phyloP scores from a whole-genome alignment of 2,329 filamentous ascomycete genomes.

The Neofusicoccum parvum region DNA sequence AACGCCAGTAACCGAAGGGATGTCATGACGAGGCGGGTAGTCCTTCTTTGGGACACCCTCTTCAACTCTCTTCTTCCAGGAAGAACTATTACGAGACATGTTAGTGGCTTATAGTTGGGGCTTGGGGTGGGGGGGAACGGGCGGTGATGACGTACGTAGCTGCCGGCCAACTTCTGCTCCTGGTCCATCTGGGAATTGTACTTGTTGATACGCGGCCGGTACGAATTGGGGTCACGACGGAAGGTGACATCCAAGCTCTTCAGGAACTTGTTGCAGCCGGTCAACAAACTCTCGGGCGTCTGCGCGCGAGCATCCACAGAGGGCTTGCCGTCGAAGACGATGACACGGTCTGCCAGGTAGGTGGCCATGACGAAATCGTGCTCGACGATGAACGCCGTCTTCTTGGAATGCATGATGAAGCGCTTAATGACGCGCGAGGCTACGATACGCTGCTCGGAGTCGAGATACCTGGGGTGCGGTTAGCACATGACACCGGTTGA shows the following conservation, averaged over 20 bases:
- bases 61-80: slow-evolving; percentile 82
- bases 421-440: slow-evolving; percentile 97
- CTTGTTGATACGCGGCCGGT: slow-evolving; percentile 98
- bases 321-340: slow-evolving; percentile 95
- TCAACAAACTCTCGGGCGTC: slow-evolving; percentile 85
- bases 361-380: slow-evolving; percentile 99
- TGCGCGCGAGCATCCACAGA: slow-evolving; percentile 88
- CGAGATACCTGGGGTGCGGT: slow-evolving; percentile 65
- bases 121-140: too few relatives aligned
- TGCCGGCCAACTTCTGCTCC: slow-evolving; percentile 91
- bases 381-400: slow-evolving; percentile 98
- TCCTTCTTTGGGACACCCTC: slow-evolving; percentile 59
- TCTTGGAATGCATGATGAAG: slow-evolving; percentile 99
- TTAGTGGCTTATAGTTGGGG: neutral
- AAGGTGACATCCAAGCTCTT: slow-evolving; percentile 98
- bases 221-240: slow-evolving; percentile 95
- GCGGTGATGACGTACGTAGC: slow-evolving; percentile 69
- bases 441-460: slow-evolving; percentile 98
- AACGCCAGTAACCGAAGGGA: slow-evolving; percentile 19
- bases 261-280: slow-evolving; percentile 94
- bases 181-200: slow-evolving; percentile 92
- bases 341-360: slow-evolving; percentile 86
- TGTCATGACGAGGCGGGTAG: slow-evolving; percentile 27
- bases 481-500: neutral
- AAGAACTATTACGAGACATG: slow-evolving; percentile 69